A percentile compares a stretch with the other conserved stretches of the same genome.
Evolutionary conservation across 148 eudicot species (phyloP).

Genomic region (Dianthus caryophyllus): DNA sequence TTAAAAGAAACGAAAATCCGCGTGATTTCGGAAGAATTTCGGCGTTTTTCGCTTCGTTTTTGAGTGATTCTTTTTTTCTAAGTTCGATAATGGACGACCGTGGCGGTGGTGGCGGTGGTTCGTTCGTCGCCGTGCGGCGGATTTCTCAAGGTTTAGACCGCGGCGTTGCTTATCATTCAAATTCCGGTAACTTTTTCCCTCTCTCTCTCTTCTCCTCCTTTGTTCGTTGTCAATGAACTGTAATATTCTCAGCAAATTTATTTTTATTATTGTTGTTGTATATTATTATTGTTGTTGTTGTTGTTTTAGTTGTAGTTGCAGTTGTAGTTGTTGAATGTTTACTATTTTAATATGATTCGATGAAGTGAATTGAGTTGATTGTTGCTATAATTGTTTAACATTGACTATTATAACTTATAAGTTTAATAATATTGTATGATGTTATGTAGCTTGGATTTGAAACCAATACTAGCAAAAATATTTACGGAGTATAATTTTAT

Average conservation of each 20-base stretch:
- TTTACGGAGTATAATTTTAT: too few relatives aligned
- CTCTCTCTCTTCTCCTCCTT: constrained; percentile 16
- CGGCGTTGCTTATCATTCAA: constrained; percentile 61
- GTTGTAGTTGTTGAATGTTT: not conserved
- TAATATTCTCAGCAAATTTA: not conserved
- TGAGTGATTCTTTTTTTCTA: too few relatives aligned
- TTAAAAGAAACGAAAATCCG: not conserved
- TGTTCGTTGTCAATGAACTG: constrained; percentile 14
- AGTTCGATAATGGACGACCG: constrained; percentile 63
- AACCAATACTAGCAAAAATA: too few relatives aligned
- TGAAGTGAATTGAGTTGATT: constrained; percentile 23
- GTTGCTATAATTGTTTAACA: constrained; percentile 11
- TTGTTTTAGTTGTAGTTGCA: too few relatives aligned
- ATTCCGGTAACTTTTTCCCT: constrained; percentile 79
- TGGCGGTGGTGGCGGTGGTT: constrained; percentile 82
- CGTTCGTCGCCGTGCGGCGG: constrained; percentile 91
- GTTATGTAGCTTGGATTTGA: too few relatives aligned
- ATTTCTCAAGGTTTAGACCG: constrained; percentile 73
- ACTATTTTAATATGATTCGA: not conserved
- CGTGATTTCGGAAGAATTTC: not conserved
- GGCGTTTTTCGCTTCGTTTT: constrained; percentile 7
- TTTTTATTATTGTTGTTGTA: not conserved
- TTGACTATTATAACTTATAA: too few relatives aligned
- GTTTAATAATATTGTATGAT: too few relatives aligned
- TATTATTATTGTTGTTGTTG: not conserved